Percentiles rank a stretch among this genome's conserved stretches.
phyloP scores from a whole-genome alignment of 345 rosid genomes.

The Salix koriyanagi region DNA sequence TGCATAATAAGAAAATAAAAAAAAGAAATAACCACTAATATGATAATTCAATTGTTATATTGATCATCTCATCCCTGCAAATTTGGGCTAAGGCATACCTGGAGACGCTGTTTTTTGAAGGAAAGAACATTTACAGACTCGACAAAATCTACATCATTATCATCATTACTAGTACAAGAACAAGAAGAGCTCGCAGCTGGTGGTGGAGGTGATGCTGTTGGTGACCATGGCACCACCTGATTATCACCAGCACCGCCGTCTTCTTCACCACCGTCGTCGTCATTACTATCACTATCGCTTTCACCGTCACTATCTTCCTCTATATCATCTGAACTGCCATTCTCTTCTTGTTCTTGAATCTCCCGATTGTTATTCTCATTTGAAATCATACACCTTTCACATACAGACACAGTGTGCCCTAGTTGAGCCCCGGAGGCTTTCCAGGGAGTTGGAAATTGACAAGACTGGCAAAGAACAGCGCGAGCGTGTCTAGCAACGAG shows the following conservation, averaged over 20 bases:
- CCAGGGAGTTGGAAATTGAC: conserved; percentile 56
- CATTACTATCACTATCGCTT: not conserved
- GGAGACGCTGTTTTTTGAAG: not conserved
- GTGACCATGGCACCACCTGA: conserved; percentile 59
- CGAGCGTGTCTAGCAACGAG: conserved; percentile 64
- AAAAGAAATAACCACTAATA: not conserved
- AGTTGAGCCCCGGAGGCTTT: conserved; percentile 54
- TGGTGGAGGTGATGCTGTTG: conserved; percentile 31
- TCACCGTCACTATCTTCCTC: conserved; percentile 6
- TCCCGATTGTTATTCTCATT: conserved; percentile 9
- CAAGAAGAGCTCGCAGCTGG: conserved; percentile 30
- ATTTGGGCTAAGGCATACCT: not conserved
- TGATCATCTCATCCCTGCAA: not conserved
- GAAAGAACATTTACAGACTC: conserved; percentile 12
- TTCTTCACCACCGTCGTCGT: conserved; percentile 7
- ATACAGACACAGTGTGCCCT: conserved; percentile 50
- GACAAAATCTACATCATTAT: not conserved
- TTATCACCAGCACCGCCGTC: conserved; percentile 41
- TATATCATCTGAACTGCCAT: conserved; percentile 7
- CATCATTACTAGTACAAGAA: conserved; percentile 32
- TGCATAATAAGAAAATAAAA: not conserved
- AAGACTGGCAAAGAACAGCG: conserved; percentile 49
- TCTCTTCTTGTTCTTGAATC: conserved; percentile 11
- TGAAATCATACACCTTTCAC: conserved; percentile 31
- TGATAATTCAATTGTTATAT: not conserved